These are phyloP conservation scores for Diversispora epigaea DNA, from an alignment of 192 early-diverging fungal species.

Conservation along the genomic window DNA sequence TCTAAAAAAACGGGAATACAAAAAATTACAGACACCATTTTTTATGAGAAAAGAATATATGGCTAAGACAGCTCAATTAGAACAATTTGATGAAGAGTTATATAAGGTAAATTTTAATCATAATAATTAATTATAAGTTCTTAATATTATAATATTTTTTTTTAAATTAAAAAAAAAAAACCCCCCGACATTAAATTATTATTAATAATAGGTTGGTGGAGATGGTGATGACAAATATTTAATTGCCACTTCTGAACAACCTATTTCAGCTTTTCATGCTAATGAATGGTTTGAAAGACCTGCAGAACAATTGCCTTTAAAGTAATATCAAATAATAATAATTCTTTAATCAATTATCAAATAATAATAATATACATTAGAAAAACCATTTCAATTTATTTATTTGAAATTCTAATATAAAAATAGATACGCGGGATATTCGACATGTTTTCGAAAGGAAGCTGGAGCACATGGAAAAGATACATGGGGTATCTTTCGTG, in stretches of 20 bases:
- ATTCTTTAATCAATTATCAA: background rate
- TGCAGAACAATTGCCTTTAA: conserved; percentile 85
- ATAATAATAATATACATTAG: background rate
- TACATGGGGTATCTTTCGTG: conserved; percentile 98
- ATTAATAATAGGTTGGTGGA: conserved; percentile 50
- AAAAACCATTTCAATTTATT: background rate
- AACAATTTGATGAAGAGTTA: conserved; percentile 97
- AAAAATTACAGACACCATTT: conserved; percentile 95
- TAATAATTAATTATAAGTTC: background rate
- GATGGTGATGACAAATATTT: conserved; percentile 92
- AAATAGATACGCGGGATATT: conserved; percentile 84
- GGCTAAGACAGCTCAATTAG: conserved; percentile 98
- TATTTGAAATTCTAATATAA: background rate
- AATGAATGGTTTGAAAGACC: conserved; percentile 95
- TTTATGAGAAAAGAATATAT: conserved; percentile 97
- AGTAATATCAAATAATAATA: conserved; percentile 38
- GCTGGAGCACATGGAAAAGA: conserved; percentile 97
- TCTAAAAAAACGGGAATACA: conserved; percentile 77
- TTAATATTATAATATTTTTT: background rate
- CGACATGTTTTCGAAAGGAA: conserved; percentile 99
- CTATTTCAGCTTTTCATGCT: conserved; percentile 94
- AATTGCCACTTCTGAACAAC: conserved; percentile 98
- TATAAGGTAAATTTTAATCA: conserved; percentile 68
- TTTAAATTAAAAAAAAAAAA: background rate
- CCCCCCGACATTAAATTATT: conserved; percentile 12